These are phyloP conservation scores for Alternaria consortialis DNA, from an alignment of 2,329 filamentous ascomycete genomes.

Conservation along the genomic window DNA sequence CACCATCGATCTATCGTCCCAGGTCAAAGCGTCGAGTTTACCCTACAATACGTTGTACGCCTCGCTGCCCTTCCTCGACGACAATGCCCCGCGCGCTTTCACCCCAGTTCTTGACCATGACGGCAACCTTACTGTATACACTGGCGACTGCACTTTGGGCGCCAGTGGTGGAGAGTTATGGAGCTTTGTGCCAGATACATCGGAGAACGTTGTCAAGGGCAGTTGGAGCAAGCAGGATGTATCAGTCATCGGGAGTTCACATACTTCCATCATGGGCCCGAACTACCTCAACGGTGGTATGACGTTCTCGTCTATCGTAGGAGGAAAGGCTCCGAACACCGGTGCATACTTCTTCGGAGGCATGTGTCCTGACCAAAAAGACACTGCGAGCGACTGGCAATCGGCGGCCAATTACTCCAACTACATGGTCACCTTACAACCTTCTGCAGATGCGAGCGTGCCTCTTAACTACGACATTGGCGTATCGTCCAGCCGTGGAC, in stretches of 20 bases:
- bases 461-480: constrained; percentile 57
- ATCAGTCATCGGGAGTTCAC: constrained; percentile 45
- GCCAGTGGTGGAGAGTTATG: constrained; percentile 68
- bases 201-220: constrained; percentile 58
- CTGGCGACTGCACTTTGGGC: constrained; percentile 72
- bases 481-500: constrained; percentile 62
- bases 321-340: constrained; percentile 62
- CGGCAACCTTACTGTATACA: constrained; percentile 76
- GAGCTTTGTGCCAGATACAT: constrained; percentile 66
- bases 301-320: constrained; percentile 71
- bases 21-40: constrained; percentile 59
- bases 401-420: constrained; percentile 80
- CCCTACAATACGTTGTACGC: constrained; percentile 61
- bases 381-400: constrained; percentile 66
- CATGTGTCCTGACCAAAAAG: constrained; percentile 72
- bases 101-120: constrained; percentile 71
- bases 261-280: constrained; percentile 53
- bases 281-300: constrained; percentile 69
- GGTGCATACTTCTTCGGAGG: constrained; percentile 83
- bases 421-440: constrained; percentile 73
- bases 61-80: constrained; percentile 69
- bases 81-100: constrained; percentile 65
- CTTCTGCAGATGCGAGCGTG: constrained; percentile 52
- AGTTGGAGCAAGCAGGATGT: constrained; percentile 63
- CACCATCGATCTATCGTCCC: constrained; percentile 71